phyloP scores from a whole-genome alignment of 257 asterid species.

The Scutellaria galericulata region DNA sequence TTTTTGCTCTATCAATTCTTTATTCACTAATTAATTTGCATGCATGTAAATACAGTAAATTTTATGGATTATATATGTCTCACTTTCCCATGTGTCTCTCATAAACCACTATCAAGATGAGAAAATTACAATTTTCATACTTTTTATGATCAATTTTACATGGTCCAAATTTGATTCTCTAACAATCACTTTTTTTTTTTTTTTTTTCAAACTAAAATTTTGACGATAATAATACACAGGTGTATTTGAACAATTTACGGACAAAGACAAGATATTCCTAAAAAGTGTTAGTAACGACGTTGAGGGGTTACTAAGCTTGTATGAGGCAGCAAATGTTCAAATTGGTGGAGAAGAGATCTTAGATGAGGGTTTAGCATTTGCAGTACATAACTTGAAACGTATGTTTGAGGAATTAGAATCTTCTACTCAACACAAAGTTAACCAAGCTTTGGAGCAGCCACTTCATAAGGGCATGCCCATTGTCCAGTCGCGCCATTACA shows the following conservation, averaged over 20 bases:
- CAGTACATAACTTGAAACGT: not conserved
- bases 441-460: not conserved
- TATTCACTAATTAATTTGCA: too few species aligned
- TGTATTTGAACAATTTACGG: not conserved
- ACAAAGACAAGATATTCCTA: not conserved
- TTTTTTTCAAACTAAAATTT: too few species aligned
- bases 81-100: too few species aligned
- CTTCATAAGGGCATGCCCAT: not conserved
- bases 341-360: not conserved
- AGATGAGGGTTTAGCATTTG: not conserved
- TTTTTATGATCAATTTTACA: too few species aligned
- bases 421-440: not conserved
- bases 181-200: too few species aligned
- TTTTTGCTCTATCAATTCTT: not conserved
- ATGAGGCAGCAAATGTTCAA: not conserved
- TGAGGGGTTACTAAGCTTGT: constrained; percentile 10
- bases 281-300: not conserved
- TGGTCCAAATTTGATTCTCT: too few species aligned
- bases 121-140: too few species aligned
- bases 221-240: not conserved
- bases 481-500: not conserved
- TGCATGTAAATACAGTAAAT: too few species aligned
- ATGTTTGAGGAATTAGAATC: not conserved
- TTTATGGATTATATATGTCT: too few species aligned
- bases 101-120: too few species aligned